Conservation (phyloP, 208 protist genomes). For the Wallacemonas sp. region DNA sequence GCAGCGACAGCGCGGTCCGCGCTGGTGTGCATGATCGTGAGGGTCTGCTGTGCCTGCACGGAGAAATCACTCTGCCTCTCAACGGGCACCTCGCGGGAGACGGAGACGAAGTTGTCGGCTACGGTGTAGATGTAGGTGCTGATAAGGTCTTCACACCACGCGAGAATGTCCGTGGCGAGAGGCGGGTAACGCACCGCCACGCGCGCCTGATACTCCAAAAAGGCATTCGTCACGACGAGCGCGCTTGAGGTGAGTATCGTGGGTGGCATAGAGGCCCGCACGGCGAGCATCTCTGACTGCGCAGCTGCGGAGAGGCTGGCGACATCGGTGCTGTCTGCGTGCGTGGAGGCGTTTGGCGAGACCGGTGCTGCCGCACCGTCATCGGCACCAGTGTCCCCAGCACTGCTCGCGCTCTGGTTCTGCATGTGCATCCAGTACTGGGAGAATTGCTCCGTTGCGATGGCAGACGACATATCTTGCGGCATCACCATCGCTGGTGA, state of each 20-base stretch:
- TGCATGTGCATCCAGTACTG: constrained; percentile 39
- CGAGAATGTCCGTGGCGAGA: constrained; percentile 64
- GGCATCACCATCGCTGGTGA: constrained; percentile 51
- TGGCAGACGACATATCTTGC: constrained; percentile 53
- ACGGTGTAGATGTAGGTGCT: constrained; percentile 79
- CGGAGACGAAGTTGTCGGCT: constrained; percentile 84
- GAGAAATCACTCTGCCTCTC: constrained; percentile 79
- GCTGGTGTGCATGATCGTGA: constrained; percentile 49
- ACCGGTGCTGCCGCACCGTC: constrained; percentile 14
- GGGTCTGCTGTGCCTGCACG: constrained; percentile 30
- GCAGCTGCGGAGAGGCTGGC: background rate
- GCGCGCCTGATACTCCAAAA: constrained; percentile 78
- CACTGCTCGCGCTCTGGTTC: background rate
- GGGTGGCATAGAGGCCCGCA: constrained; percentile 29
- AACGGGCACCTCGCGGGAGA: constrained; percentile 66
- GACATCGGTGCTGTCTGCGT: background rate
- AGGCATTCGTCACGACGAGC: constrained; percentile 54
- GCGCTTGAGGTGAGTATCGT: constrained; percentile 58
- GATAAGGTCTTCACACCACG: constrained; percentile 72
- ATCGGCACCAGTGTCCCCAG: background rate
- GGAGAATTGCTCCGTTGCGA: constrained; percentile 60
- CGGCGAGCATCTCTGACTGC: constrained; percentile 18
- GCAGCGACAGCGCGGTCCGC: constrained; percentile 44
- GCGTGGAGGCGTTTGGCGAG: background rate
- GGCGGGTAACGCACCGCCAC: constrained; percentile 75